These are phyloP conservation scores for Phytophthora crassamura DNA, from an alignment of 352 stramenopile species.

Conservation along the genomic window DNA sequence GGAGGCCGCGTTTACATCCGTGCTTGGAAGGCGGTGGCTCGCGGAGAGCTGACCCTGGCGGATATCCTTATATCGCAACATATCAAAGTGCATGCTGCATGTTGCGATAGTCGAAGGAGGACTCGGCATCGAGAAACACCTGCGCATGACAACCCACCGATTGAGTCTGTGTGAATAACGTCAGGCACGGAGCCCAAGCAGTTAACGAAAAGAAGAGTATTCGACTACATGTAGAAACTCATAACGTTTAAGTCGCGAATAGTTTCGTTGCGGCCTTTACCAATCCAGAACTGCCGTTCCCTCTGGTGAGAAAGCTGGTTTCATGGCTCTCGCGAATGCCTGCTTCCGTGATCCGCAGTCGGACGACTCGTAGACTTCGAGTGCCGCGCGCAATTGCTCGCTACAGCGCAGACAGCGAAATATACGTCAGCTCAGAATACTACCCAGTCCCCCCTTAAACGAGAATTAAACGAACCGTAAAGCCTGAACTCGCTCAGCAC, in stretches of 20 bases:
- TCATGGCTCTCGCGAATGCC: constrained; percentile 42
- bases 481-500: constrained; percentile 59
- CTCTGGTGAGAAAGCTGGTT: constrained; percentile 35
- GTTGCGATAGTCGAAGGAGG: too few relatives aligned
- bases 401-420: constrained; percentile 15
- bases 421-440: not conserved
- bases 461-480: constrained; percentile 37
- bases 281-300: constrained; percentile 25
- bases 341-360: constrained; percentile 46
- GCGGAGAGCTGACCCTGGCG: too few relatives aligned
- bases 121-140: too few relatives aligned
- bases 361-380: constrained; percentile 55
- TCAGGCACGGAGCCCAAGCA: too few relatives aligned
- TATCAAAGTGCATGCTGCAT: too few relatives aligned
- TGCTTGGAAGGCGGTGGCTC: too few relatives aligned
- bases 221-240: not conserved
- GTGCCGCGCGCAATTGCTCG: constrained; percentile 45
- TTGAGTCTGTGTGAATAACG: too few relatives aligned
- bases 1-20: too few relatives aligned
- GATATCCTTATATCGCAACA: too few relatives aligned
- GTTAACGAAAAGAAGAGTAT: too few relatives aligned
- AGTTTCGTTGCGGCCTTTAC: constrained; percentile 1
- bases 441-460: not conserved
- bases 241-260: not conserved
- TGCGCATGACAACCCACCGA: too few relatives aligned